These are phyloP conservation scores for Metschnikowia lochheadii DNA, from an alignment of 805 yeast species.

Conservation along the genomic window DNA sequence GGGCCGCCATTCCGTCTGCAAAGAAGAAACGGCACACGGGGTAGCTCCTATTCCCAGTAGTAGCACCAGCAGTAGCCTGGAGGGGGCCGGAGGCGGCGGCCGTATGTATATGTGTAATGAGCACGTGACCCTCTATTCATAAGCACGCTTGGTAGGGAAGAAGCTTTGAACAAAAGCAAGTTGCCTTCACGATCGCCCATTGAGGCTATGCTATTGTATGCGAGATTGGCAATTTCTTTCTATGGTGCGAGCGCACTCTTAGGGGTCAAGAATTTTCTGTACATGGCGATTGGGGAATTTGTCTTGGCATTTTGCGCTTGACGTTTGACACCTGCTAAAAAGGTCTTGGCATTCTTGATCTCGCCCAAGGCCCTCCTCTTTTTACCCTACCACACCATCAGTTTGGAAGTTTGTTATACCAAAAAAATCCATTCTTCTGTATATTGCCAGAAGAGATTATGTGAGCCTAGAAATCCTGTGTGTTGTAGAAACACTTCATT, in stretches of 20 bases:
- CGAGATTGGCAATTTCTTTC: background rate
- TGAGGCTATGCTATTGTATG: conserved; percentile 5
- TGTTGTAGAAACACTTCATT: background rate
- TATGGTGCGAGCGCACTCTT: background rate
- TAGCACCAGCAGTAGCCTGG: too few relatives aligned
- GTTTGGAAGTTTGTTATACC: background rate
- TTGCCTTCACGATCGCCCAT: background rate
- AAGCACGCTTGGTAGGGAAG: background rate
- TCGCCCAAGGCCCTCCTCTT: background rate
- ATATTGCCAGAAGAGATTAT: background rate
- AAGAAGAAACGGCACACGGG: too few relatives aligned
- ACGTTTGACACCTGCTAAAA: conserved; percentile 12
- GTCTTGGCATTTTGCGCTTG: conserved; percentile 13
- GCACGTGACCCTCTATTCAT: background rate
- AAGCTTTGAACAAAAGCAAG: background rate
- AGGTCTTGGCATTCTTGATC: conserved; percentile 3
- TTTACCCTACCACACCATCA: background rate
- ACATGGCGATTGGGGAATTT: conserved; percentile 5
- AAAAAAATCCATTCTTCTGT: background rate
- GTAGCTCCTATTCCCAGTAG: too few relatives aligned
- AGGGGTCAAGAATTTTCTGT: conserved; percentile 4
- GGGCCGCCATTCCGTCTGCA: too few relatives aligned
- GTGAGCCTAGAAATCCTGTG: too few relatives aligned
- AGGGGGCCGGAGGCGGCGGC: too few relatives aligned
- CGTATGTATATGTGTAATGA: too few relatives aligned